A percentile compares a stretch with the other conserved stretches of the same genome.
Evolutionary conservation across 495 filamentous ascomycete genomes (phyloP).

Genomic region (Daldinia childiae): DNA sequence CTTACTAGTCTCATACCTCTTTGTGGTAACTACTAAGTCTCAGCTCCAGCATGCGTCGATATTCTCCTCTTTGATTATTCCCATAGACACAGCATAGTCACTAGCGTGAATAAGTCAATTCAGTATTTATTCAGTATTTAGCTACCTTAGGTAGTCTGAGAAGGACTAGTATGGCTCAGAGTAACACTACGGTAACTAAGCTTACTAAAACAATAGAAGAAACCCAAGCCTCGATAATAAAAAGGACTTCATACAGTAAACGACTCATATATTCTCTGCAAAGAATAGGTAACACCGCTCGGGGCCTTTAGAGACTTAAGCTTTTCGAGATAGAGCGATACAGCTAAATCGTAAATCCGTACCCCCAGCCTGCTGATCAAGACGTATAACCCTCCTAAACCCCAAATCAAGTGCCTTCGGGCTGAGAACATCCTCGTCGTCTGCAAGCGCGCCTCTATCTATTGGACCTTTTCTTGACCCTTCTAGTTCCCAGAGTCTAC

Average conservation of each 20-base stretch:
- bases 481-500: slow-evolving; percentile 84
- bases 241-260: no score
- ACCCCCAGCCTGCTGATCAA: slow-evolving; percentile 53
- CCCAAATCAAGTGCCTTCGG: slow-evolving; percentile 70
- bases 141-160: not conserved
- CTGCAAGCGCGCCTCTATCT: slow-evolving; percentile 68
- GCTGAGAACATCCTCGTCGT: slow-evolving; percentile 75
- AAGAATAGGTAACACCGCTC: no score
- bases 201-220: no score
- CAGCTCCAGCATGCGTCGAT: not conserved
- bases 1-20: slow-evolving; percentile 14
- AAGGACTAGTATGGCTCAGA: not conserved
- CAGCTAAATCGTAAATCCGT: slow-evolving; percentile 65
- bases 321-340: slow-evolving; percentile 57
- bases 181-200: no score
- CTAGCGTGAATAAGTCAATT: not conserved
- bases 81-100: not conserved
- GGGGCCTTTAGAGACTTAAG: not conserved
- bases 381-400: slow-evolving; percentile 63
- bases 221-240: no score
- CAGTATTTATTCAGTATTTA: not conserved
- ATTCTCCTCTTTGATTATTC: no score
- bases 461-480: slow-evolving; percentile 76
- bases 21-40: not conserved
- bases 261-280: no score